phyloP scores from a whole-genome alignment of 2,329 filamentous ascomycete genomes.

The Epicoccum sorghinum region DNA sequence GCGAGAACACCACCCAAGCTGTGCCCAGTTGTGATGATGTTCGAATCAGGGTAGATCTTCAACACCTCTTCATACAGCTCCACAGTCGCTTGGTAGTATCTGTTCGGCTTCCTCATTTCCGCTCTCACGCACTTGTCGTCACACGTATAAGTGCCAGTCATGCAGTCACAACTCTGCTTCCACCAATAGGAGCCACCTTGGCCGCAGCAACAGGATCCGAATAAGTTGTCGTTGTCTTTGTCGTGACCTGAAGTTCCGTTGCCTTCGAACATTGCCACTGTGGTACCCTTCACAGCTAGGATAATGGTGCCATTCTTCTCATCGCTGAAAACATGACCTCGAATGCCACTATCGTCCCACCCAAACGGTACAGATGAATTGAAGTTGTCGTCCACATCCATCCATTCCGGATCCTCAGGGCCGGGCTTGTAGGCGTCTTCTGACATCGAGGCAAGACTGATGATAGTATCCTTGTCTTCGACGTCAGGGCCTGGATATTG shows the following conservation, averaged over 20 bases:
- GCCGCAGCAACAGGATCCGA: constrained; percentile 45
- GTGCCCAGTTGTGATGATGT: constrained; percentile 45
- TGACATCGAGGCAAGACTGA: constrained; percentile 46
- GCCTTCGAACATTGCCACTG: constrained; percentile 45
- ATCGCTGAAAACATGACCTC: constrained; percentile 46
- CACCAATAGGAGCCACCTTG: constrained; percentile 46
- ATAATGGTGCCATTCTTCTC: constrained; percentile 42
- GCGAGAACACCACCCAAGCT: constrained; percentile 45
- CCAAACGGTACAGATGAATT: constrained; percentile 43
- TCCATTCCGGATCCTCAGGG: constrained; percentile 42
- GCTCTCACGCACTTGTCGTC: constrained; percentile 43
- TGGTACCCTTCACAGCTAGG: constrained; percentile 44
- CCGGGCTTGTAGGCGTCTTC: constrained; percentile 46
- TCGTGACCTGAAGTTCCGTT: constrained; percentile 45
- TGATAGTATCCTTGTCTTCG: constrained; percentile 40
- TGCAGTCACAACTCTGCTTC: constrained; percentile 44
- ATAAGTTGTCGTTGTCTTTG: constrained; percentile 47
- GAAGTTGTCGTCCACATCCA: constrained; percentile 40
- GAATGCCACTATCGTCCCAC: constrained; percentile 46
- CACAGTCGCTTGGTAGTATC: constrained; percentile 40
- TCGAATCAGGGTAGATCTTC: constrained; percentile 41
- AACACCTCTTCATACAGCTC: constrained; percentile 43
- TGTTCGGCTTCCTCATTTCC: constrained; percentile 40
- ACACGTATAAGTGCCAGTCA: constrained; percentile 43
- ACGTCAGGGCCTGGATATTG: constrained; percentile 40